phyloP scores from a whole-genome alignment of 2,329 filamentous ascomycete species.

The Epichloe aotearoae region DNA sequence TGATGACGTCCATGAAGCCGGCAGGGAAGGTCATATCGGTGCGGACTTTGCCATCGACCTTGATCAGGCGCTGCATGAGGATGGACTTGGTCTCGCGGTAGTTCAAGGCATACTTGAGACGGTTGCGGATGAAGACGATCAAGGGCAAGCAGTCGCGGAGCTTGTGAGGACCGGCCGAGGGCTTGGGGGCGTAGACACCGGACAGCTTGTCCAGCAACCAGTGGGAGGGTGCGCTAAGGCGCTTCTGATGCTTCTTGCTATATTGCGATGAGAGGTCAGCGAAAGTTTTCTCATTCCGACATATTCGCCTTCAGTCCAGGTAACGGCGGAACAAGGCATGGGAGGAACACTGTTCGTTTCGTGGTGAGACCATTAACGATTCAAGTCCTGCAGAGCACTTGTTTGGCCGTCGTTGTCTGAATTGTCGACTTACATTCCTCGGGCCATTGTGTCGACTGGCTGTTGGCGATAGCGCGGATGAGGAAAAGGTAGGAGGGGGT shows the following conservation, averaged over 20 bases:
- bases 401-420: not conserved
- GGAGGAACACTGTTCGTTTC: too few relatives aligned
- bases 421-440: slow-evolving; percentile 42
- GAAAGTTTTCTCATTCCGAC: not conserved
- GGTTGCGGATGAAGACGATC: slow-evolving; percentile 94
- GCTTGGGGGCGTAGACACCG: slow-evolving; percentile 64
- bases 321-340: too few relatives aligned
- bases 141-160: slow-evolving; percentile 96
- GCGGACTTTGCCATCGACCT: slow-evolving; percentile 99
- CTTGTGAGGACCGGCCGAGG: slow-evolving; percentile 91
- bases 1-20: slow-evolving; percentile 99
- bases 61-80: slow-evolving; percentile 98
- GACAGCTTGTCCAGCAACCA: slow-evolving; percentile 99
- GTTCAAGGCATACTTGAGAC: slow-evolving; percentile 99
- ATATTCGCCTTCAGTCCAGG: too few relatives aligned
- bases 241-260: slow-evolving; percentile 99
- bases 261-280: slow-evolving; percentile 9
- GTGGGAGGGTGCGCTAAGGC: slow-evolving; percentile 96
- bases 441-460: slow-evolving; percentile 44
- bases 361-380: not conserved
- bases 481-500: slow-evolving; percentile 15
- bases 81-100: slow-evolving; percentile 94
- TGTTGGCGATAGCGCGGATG: slow-evolving; percentile 25
- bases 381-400: too few relatives aligned
- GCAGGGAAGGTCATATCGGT: slow-evolving; percentile 96